Percentiles rank a stretch among this genome's conserved stretches.
Evolutionary conservation across 441 rosid species (phyloP).

Genomic region (Pelargonium australe): DNA sequence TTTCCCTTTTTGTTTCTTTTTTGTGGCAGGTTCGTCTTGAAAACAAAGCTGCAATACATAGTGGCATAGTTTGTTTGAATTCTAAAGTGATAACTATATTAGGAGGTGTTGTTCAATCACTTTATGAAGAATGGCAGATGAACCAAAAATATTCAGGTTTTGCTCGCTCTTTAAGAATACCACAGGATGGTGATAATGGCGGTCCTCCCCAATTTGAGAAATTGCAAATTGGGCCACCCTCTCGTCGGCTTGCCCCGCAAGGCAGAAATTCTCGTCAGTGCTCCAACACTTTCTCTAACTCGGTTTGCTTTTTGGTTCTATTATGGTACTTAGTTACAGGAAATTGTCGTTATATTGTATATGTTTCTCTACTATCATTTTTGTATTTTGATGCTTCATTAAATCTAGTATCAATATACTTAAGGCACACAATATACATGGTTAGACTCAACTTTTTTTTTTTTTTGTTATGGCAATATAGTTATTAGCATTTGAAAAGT

Average conservation of each 20-base stretch:
- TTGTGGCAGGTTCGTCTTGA: constrained; percentile 61
- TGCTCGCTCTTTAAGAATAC: constrained; percentile 44
- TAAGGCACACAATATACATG: neutral
- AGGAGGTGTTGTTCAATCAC: constrained; percentile 78
- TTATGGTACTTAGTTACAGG: too few relatives aligned
- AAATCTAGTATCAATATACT: neutral
- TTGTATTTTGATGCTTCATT: neutral
- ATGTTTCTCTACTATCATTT: neutral
- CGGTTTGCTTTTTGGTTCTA: neutral
- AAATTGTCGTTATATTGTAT: neutral
- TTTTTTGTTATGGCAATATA: neutral
- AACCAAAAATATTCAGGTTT: constrained; percentile 54
- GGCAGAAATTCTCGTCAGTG: constrained; percentile 29
- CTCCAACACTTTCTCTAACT: constrained; percentile 9
- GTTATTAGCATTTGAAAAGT: constrained; percentile 9
- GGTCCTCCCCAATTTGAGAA: constrained; percentile 87
- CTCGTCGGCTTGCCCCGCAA: constrained; percentile 28
- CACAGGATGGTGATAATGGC: constrained; percentile 40
- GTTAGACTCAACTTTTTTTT: neutral
- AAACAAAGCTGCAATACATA: constrained; percentile 51
- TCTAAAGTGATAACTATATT: constrained; percentile 51
- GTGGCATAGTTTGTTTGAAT: constrained; percentile 63
- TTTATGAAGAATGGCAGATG: constrained; percentile 87
- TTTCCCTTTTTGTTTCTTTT: too few relatives aligned
- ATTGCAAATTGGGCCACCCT: constrained; percentile 46